Evolutionary conservation across 345 rosid genomes (phyloP).

Genomic region (Mallotus nudiflorus): DNA sequence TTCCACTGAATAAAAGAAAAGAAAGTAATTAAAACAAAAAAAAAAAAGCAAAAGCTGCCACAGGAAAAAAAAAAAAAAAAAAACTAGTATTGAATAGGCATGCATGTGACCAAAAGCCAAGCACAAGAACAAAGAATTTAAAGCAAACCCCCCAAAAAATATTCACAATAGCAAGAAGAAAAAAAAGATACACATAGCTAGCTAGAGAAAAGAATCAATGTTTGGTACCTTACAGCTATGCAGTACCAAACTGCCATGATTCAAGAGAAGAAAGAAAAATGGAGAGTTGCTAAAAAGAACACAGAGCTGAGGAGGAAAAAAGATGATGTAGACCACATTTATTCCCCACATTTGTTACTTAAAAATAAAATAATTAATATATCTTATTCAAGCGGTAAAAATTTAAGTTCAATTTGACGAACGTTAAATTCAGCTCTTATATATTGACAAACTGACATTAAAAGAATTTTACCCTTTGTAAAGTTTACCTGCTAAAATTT

Average conservation of each 20-base stretch:
- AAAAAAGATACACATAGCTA: neutral
- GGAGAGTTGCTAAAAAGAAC: constrained; percentile 16
- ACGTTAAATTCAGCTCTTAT: no score
- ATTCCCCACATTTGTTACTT: constrained; percentile 14
- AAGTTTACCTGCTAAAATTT: no score
- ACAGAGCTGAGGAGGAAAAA: constrained; percentile 18
- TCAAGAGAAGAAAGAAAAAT: constrained; percentile 37
- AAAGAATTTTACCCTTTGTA: no score
- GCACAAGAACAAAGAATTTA: constrained; percentile 6
- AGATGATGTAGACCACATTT: constrained; percentile 39
- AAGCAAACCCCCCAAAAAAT: neutral
- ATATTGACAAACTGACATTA: no score
- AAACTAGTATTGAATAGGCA: constrained; percentile 24
- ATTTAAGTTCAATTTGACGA: no score
- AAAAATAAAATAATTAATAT: neutral
- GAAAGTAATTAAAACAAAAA: neutral
- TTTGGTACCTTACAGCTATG: constrained; percentile 54
- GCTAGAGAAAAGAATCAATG: constrained; percentile 25
- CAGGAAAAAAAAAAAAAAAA: neutral
- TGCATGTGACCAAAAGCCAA: constrained; percentile 38
- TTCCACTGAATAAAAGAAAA: constrained; percentile 27
- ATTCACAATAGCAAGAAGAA: neutral
- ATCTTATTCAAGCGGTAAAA: no score
- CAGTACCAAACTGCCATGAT: constrained; percentile 47
- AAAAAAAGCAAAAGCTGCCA: constrained; percentile 32